Base-by-base conservation (phyloP, 192 early-diverging fungal species). In the Coemansia sp. region DNA sequence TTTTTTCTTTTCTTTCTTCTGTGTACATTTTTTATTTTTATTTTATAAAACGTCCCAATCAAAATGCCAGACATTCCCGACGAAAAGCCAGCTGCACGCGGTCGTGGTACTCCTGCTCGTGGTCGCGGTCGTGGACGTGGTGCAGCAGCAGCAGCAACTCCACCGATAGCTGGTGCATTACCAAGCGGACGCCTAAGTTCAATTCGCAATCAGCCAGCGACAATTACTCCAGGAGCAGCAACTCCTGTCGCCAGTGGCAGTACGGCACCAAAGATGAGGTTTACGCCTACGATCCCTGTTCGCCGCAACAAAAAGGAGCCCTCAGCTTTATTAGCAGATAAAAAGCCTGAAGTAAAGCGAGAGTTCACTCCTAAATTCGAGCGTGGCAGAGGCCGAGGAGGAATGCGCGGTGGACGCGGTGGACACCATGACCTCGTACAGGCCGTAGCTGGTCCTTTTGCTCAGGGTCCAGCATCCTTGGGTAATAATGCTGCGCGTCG, bases 381-480 rank as follows among this genome's bases (percentile, higher is more conserved):
- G 18, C 62, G 49, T 6, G 52, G 69, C 15, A 22, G 65, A 12
- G 60, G 60, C 3, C 50, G 70, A 10, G 69, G 69, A 13, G 24
- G 24, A 24, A 63, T 40, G 7, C 27, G 70, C 10, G 49, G 64
- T 3, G 44, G 61, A 8, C 61, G 68, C 24, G 69, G 62, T 24
- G 24, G 24, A n/a, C 55, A 59, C 0, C 10, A 61, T 1, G 67
- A 75, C 52, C 45, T 75, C 6, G 75, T 75, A 18, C 69, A 81
- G 53, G 32, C 59, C 0, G 64, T 76, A 0, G 58, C 73, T 1
- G 78, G 78, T 2, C 78, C 78, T 29, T 81, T 81, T 75, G 73
- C 78, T 1, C 73, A 75, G 67, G 78, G 78, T 2, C 78, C 78
- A 0, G 73, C 78, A 32, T 73, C 71, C 24, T 58, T 78, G 37